Evolutionary conservation across 2,329 filamentous ascomycete genomes (phyloP), one percentile per base, ranked within the genome.

Genomic region (Talaromyces verruculosus): DNA sequence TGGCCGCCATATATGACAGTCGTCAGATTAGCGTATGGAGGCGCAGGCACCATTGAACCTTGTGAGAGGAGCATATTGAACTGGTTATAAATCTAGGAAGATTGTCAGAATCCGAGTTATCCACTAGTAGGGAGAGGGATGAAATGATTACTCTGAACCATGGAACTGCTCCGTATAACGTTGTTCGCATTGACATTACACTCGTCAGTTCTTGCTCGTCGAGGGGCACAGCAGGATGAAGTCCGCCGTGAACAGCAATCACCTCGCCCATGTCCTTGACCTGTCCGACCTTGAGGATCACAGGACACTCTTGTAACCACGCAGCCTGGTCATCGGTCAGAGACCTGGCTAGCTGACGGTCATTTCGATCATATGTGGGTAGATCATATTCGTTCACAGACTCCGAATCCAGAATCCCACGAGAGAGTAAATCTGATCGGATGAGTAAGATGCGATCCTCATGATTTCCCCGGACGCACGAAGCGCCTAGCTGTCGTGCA

Each of bases 391-490:
- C 3, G 10, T 47, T 47, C 43, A 47, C 43, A 22, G 8, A 47
- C 22, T 22, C 43, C 10, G 19, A 47, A 47, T 47, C 3, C 10
- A 47, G 43, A 47, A 47, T 5, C 3, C 19, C 43, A 22, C 43
- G 63, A 22, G 70, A 74, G 69, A 69, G 75, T 72, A 75, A 80
- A 51, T 83, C 77, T 30, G 82, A 81, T 68, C 88, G 85, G 1
- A 88, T 84, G 8, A 89, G 84, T n/a, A 98, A 84, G 22, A 97
- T 84, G 22, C 88, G 85, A 76, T 98, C 93, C 75, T 99, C 95
- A 79, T 97, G 91, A 78, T 97, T 97, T 19, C 95, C 95, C 60
- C 94, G 89, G 8, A 98, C 92, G 68, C 88, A 91, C 33, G 89
- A 91, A 22, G 94, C 93, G 60, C 87, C 86, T 41, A 94, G 80